Evolutionary conservation across 1,284 basidiomycete species (phyloP).

Genomic region (Ceratobasidium sp.): DNA sequence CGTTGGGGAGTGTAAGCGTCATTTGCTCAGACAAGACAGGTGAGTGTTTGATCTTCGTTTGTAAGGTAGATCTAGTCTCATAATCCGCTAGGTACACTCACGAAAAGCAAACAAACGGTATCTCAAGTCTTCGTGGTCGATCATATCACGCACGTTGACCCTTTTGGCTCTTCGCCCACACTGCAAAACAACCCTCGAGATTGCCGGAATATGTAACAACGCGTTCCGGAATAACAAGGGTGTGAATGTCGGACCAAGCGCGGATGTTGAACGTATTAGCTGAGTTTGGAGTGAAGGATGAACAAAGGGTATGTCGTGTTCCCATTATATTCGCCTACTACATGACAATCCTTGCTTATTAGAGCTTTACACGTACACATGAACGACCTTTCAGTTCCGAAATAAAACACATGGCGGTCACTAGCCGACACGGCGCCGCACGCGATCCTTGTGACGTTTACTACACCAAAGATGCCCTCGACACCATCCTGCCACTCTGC

Average conservation of each 20-base stretch:
- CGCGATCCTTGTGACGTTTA: slow-evolving; percentile 76
- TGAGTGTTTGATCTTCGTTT: slow-evolving; percentile 51
- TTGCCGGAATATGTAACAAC: slow-evolving; percentile 81
- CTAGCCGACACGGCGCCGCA: slow-evolving; percentile 69
- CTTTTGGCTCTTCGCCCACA: slow-evolving; percentile 54
- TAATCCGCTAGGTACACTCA: slow-evolving; percentile 81
- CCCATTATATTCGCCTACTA: neutral
- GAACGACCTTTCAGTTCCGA: slow-evolving; percentile 96
- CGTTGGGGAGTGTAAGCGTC: slow-evolving; percentile 93
- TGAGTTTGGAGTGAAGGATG: slow-evolving; percentile 78
- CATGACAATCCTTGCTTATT: slow-evolving; percentile 36
- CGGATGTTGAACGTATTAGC: slow-evolving; percentile 94
- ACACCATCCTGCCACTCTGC: slow-evolving; percentile 87
- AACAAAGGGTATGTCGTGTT: slow-evolving; percentile 69
- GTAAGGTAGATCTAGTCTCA: too few relatives aligned
- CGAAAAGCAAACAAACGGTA: slow-evolving; percentile 96
- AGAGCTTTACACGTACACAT: slow-evolving; percentile 77
- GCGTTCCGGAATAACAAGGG: slow-evolving; percentile 81
- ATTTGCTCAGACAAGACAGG: slow-evolving; percentile 99
- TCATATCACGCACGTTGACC: slow-evolving; percentile 79
- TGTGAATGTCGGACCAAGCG: slow-evolving; percentile 87
- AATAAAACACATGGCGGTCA: slow-evolving; percentile 92
- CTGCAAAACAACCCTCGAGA: slow-evolving; percentile 74
- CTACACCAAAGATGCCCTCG: slow-evolving; percentile 95
- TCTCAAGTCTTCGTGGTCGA: slow-evolving; percentile 90